Evolutionary conservation across 345 rosid species (phyloP).

Genomic region (Laguncularia racemosa): DNA sequence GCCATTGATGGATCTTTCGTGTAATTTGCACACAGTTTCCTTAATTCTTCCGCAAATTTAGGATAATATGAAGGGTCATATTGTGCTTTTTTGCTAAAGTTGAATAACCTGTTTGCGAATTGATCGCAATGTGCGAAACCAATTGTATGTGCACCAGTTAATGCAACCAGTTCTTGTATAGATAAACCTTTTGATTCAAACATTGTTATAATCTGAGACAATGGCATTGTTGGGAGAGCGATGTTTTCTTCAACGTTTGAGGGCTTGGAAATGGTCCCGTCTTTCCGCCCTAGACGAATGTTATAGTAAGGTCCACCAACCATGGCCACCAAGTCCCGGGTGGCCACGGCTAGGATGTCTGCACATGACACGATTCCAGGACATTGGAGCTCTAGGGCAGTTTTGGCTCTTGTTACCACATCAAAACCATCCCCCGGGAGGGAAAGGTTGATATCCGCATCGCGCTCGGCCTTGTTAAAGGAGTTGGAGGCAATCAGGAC

Average conservation of each 20-base stretch:
- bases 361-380: slow-evolving; percentile 62
- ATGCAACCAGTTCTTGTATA: slow-evolving; percentile 49
- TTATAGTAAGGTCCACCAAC: slow-evolving; percentile 57
- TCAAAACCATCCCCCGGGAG: slow-evolving; percentile 82
- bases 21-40: slow-evolving; percentile 43
- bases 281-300: slow-evolving; percentile 51
- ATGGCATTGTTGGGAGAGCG: slow-evolving; percentile 26
- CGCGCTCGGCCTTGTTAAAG: slow-evolving; percentile 54
- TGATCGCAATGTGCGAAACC: slow-evolving; percentile 76
- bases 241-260: slow-evolving; percentile 27
- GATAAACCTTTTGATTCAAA: slow-evolving; percentile 35
- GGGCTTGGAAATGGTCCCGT: slow-evolving; percentile 38
- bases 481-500: slow-evolving; percentile 51
- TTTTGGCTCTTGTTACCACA: slow-evolving; percentile 42
- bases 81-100: slow-evolving; percentile 21
- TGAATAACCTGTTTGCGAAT: slow-evolving; percentile 41
- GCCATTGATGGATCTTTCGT: slow-evolving; percentile 38
- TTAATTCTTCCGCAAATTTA: slow-evolving; percentile 32
- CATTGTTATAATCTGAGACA: slow-evolving; percentile 28
- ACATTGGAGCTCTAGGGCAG: slow-evolving; percentile 64
- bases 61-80: slow-evolving; percentile 30
- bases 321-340: slow-evolving; percentile 56
- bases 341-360: slow-evolving; percentile 52
- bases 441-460: slow-evolving; percentile 41
- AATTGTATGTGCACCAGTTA: slow-evolving; percentile 64